Conservation (phyloP, 768 basidiomycete genomes). For the Tulasnella sp. region DNA sequence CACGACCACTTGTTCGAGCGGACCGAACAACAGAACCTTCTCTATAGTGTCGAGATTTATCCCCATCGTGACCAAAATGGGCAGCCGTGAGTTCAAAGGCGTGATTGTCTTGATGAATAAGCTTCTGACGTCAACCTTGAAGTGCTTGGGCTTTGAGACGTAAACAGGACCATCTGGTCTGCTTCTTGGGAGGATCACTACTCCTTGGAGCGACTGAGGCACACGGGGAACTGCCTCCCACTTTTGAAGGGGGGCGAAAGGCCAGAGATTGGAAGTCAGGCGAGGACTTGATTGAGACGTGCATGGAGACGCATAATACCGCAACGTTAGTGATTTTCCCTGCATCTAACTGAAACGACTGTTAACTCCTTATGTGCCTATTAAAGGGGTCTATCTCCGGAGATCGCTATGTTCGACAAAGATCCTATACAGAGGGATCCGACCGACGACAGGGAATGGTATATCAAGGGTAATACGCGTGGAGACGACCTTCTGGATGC, state of each 20-base stretch:
- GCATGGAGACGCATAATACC: conserved; percentile 77
- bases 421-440: conserved; percentile 37
- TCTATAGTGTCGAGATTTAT: conserved; percentile 71
- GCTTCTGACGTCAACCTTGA: not conserved
- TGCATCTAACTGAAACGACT: not conserved
- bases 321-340: conserved; percentile 46
- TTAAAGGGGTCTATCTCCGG: conserved; percentile 68
- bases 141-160: conserved; percentile 67
- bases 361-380: not conserved
- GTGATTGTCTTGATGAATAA: not conserved
- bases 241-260: conserved; percentile 47
- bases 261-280: conserved; percentile 65
- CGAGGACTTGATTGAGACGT: conserved; percentile 72
- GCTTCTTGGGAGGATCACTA: conserved; percentile 90
- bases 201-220: conserved; percentile 82
- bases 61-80: not conserved
- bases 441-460: conserved; percentile 59
- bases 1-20: conserved; percentile 61
- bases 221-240: conserved; percentile 23
- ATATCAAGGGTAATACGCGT: conserved; percentile 63
- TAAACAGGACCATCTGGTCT: conserved; percentile 93
- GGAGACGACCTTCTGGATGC: conserved; percentile 49
- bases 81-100: not conserved
- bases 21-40: conserved; percentile 48
- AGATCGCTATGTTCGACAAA: conserved; percentile 76